Percentiles rank a stretch among this genome's conserved stretches.
Conservation (phyloP, 345 rosid species). For the Salix koriyanagi region DNA sequence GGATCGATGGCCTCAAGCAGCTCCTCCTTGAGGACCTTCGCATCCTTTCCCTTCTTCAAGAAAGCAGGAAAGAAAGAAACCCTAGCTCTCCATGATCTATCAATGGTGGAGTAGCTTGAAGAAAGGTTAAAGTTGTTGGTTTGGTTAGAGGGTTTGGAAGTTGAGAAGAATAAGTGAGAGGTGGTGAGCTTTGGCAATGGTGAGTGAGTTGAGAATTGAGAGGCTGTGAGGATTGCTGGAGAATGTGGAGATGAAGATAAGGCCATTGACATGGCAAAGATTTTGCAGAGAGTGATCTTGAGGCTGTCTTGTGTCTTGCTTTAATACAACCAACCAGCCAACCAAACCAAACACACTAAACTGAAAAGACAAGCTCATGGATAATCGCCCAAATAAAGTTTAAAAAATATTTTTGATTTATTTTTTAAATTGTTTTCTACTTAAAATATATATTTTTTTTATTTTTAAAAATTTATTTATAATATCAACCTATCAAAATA, state of each 20-base stretch:
- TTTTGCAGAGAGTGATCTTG: background rate
- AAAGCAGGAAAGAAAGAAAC: slow-evolving; percentile 80
- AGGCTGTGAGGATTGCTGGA: slow-evolving; percentile 5
- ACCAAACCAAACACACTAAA: no score
- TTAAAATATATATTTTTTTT: no score
- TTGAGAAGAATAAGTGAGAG: slow-evolving; percentile 11
- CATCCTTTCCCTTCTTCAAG: slow-evolving; percentile 55
- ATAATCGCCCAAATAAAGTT: no score
- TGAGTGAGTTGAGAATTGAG: slow-evolving; percentile 13
- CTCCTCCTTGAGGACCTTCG: slow-evolving; percentile 57
- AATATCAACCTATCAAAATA: no score
- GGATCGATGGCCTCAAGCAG: slow-evolving; percentile 68
- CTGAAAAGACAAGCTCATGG: no score
- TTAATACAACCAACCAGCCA: background rate
- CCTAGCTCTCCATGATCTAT: slow-evolving; percentile 43
- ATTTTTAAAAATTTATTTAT: no score
- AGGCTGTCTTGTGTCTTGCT: background rate
- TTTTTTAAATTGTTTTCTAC: no score
- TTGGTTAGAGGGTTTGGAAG: slow-evolving; percentile 17
- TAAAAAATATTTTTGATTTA: no score
- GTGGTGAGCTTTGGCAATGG: slow-evolving; percentile 11
- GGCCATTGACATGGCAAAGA: slow-evolving; percentile 26
- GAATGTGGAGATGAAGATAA: slow-evolving; percentile 15
- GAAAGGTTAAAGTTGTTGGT: slow-evolving; percentile 18
- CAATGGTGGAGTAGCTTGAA: slow-evolving; percentile 3